phyloP scores from a whole-genome alignment of 768 basidiomycete species.

The Termitomyces titanicus region DNA sequence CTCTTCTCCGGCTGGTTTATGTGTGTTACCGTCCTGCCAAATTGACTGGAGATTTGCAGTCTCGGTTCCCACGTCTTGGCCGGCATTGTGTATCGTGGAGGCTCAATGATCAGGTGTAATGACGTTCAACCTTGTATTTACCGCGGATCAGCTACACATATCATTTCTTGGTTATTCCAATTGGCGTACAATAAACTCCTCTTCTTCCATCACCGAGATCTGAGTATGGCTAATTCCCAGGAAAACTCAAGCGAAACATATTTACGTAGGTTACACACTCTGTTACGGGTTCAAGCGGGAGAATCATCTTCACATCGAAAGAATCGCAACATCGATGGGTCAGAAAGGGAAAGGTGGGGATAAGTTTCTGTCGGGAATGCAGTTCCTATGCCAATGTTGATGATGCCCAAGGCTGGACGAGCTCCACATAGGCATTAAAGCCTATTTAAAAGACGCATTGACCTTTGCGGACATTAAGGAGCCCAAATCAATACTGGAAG shows the following conservation, averaged over 20 bases:
- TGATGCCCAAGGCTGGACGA: neutral
- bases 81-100: too few relatives aligned
- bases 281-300: neutral
- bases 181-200: too few relatives aligned
- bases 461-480: neutral
- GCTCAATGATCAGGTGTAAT: too few relatives aligned
- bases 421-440: neutral
- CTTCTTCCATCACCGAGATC: too few relatives aligned
- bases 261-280: neutral
- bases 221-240: neutral
- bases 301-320: neutral
- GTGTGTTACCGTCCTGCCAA: too few relatives aligned
- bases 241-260: neutral
- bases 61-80: too few relatives aligned
- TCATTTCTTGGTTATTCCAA: too few relatives aligned
- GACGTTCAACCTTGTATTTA: too few relatives aligned
- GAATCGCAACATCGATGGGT: neutral
- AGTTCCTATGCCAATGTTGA: neutral
- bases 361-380: neutral
- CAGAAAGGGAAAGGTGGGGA: neutral
- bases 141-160: too few relatives aligned
- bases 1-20: too few relatives aligned
- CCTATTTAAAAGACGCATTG: neutral
- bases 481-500: neutral
- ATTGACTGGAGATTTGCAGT: too few relatives aligned